Base-by-base conservation (phyloP, 2,329 filamentous ascomycete genomes). In the Penicillium sp. region DNA sequence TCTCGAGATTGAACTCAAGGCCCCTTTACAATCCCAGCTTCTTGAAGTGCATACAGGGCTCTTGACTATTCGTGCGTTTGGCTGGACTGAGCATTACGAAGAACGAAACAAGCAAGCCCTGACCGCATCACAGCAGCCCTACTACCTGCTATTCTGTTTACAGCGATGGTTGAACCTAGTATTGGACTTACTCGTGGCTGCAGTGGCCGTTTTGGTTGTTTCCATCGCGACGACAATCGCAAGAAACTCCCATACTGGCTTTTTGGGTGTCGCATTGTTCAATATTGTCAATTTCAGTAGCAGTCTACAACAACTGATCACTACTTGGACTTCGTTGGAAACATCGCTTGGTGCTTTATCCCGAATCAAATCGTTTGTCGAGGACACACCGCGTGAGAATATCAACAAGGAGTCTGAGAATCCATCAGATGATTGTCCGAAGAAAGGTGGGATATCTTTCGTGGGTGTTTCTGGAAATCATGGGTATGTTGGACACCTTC, bases 1-100 rank as follows among this genome's bases (percentile, higher is more conserved):
- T 64, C 73, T 82, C 11, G 80, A 82, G 44, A 71, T 83, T 0
- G 80, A 83, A 57, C 72, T 76, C 2, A 81, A 82, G 54, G 75
- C 75, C 1, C 79, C 79, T 13, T 11, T 49, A 0, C 65, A 82
- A 13, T 59, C 53, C 18, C 50, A 54, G 2, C 44, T 41, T 13
- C 12, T 49, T 8, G 79, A 81, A 47, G 76, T 75, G 0, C 56
- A 79, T 0, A 64, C 68, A 8, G 78, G 78, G 0, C 55, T 80
- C 0, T 54, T 70, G 0, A 80, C 77, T 0, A 75, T 82, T 30
- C 75, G 78, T 8, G 73, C 78, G 0, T 80, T 78, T 46, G 73
- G 72, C 1, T 80, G 77, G 77, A 66, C 67, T 8, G 57, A 61
- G 3, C 61, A 67, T 1, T 69, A 75, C 28, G 62, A 67, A 0